These are phyloP conservation scores for Dioscorea cayenensis DNA, from an alignment of 116 monocot genomes.

Conservation along the genomic window DNA sequence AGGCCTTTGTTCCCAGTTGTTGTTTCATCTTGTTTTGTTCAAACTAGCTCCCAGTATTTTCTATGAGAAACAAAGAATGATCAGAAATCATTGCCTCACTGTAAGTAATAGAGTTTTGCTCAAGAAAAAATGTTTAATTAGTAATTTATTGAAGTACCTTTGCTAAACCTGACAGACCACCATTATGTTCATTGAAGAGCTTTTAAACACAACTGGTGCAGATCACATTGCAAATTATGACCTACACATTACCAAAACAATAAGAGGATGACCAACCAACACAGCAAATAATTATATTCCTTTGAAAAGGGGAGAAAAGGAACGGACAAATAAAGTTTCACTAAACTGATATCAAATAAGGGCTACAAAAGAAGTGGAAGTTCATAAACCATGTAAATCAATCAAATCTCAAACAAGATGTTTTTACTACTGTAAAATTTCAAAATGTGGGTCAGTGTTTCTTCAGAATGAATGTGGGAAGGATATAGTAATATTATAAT, in stretches of 20 bases:
- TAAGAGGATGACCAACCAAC: neutral
- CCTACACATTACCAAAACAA: constrained; percentile 33
- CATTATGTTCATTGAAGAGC: constrained; percentile 66
- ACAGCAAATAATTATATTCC: neutral
- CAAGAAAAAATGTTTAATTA: too few relatives aligned
- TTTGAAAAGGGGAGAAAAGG: too few relatives aligned
- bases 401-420: too few relatives aligned
- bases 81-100: neutral
- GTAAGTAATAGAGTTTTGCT: neutral
- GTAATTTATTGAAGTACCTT: constrained; percentile 35
- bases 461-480: too few relatives aligned
- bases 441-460: too few relatives aligned
- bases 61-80: constrained; percentile 26
- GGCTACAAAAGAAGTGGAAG: too few relatives aligned
- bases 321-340: neutral
- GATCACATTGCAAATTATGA: constrained; percentile 93
- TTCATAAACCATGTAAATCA: too few relatives aligned
- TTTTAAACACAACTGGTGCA: constrained; percentile 78
- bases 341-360: too few relatives aligned
- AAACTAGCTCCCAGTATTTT: constrained; percentile 87
- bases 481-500: too few relatives aligned
- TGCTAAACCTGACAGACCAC: constrained; percentile 81
- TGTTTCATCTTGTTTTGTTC: constrained; percentile 95
- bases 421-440: too few relatives aligned
- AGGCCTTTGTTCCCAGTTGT: constrained; percentile 94